These are phyloP conservation scores for Kappamyces sp. DNA, from an alignment of 192 early-diverging fungal genomes.

Conservation along the genomic window DNA sequence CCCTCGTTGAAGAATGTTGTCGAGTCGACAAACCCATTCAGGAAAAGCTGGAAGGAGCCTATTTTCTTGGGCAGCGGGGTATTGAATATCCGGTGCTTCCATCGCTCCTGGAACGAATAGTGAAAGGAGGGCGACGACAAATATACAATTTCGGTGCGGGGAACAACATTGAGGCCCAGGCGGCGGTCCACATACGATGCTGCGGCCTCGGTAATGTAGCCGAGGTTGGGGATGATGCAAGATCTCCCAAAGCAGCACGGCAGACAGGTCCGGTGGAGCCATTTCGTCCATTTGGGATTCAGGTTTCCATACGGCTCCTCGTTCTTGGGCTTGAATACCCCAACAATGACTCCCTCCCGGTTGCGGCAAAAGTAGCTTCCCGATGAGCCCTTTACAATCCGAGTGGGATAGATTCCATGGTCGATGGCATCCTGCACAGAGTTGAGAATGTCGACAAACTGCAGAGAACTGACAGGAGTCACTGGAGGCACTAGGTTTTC, in stretches of 20 bases:
- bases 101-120: constrained; percentile 57
- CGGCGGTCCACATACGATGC: constrained; percentile 73
- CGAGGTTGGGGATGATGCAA: constrained; percentile 82
- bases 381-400: constrained; percentile 65
- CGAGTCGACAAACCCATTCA: constrained; percentile 77
- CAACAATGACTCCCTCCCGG: constrained; percentile 66
- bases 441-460: constrained; percentile 35
- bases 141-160: constrained; percentile 69
- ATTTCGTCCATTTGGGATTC: constrained; percentile 90
- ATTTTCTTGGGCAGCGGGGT: constrained; percentile 65
- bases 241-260: constrained; percentile 85
- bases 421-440: constrained; percentile 39
- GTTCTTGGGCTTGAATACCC: constrained; percentile 80
- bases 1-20: constrained; percentile 70
- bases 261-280: constrained; percentile 80
- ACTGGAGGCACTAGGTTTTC: constrained; percentile 9
- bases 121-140: constrained; percentile 71
- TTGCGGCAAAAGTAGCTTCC: constrained; percentile 89
- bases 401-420: constrained; percentile 40
- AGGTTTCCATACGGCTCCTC: constrained; percentile 60
- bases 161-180: constrained; percentile 73
- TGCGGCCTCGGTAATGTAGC: constrained; percentile 85
- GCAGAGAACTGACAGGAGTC: constrained; percentile 22
- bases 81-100: constrained; percentile 29
- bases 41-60: constrained; percentile 80